Base-by-base conservation (phyloP, 108 stramenopile species). In the Cyclostephanos tholiformis region DNA sequence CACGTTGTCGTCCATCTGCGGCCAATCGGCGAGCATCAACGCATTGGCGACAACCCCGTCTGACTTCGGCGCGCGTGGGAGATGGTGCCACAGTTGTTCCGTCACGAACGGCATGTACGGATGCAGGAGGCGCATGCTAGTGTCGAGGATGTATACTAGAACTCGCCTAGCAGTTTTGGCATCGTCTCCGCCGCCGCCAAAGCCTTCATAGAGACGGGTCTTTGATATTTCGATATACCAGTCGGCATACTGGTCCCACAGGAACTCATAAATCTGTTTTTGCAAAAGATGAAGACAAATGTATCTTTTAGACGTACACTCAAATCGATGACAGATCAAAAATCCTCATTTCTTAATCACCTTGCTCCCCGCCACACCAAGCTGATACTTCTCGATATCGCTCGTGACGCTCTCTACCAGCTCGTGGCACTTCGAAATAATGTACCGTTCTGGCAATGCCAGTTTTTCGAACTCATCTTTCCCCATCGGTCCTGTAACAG, bases 81-180 rank as follows among this genome's bases (percentile, higher is more conserved):
- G 77, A 70, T 97, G 92, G 68, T 98, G 99, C 97, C 97, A 99
- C 12, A 99, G 80, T 65, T 94, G 92, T 82, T 99, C 99, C 11
- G 99, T 99, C 36, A 98, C 87, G 84, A 85, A 98, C 1, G 99
- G 99, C 97, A 98, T 97, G 88, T 96, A 97, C 11, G 99, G 99
- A 85, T 99, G 99, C 23, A 99, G 81, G 11, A 99, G 85, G 30
- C 96, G 86, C 68, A 98, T 75, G 74, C 89, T 90, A 2, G 92
- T 91, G 74, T 99, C 98, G 55, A 98, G 85, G 44, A 96, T 90
- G 82, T 98, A 97, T 14, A 97, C 94, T 44, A 99, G 79, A n/a
- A 94, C 94, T 22, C 95, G 91, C 43, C 94, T 69, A 2, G 96
- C 86, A 14, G 85, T 81, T 77, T 87, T 89, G 20, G 93, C 88